Conservation (phyloP, 176 grass and related monocot species). For the Chloris gayana region DNA sequence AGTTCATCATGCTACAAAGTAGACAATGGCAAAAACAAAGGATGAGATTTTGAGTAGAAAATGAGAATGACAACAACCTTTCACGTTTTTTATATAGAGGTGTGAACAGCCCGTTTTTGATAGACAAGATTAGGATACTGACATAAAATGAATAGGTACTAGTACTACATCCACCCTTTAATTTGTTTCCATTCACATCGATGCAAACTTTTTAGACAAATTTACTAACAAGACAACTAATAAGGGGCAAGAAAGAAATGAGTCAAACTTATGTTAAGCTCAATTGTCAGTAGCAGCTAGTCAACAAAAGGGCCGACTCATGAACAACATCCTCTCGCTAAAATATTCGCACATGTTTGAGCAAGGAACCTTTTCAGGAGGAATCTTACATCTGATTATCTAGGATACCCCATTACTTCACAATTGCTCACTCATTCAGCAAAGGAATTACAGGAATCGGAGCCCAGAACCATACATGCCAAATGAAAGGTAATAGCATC, state of each 20-base stretch:
- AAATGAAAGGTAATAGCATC: constrained; percentile 1
- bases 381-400: not conserved
- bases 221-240: not conserved
- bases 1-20: constrained; percentile 80
- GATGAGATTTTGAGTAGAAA: constrained; percentile 20
- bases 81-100: not conserved
- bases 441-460: not conserved
- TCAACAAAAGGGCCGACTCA: not conserved
- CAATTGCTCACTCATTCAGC: not conserved
- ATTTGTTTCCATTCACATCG: not conserved
- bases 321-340: not conserved
- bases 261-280: constrained; percentile 12
- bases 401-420: too few relatives aligned
- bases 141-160: not conserved
- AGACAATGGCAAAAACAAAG: not conserved
- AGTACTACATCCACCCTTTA: not conserved
- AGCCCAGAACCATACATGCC: not conserved
- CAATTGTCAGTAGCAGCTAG: not conserved
- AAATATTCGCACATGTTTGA: not conserved
- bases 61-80: not conserved
- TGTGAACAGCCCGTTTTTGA: not conserved
- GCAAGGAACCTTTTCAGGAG: not conserved
- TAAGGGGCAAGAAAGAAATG: not conserved
- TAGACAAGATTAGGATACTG: not conserved
- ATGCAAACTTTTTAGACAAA: not conserved